Base-by-base conservation (phyloP, 2,329 filamentous ascomycete genomes). In the Aspergillus glaucus region DNA sequence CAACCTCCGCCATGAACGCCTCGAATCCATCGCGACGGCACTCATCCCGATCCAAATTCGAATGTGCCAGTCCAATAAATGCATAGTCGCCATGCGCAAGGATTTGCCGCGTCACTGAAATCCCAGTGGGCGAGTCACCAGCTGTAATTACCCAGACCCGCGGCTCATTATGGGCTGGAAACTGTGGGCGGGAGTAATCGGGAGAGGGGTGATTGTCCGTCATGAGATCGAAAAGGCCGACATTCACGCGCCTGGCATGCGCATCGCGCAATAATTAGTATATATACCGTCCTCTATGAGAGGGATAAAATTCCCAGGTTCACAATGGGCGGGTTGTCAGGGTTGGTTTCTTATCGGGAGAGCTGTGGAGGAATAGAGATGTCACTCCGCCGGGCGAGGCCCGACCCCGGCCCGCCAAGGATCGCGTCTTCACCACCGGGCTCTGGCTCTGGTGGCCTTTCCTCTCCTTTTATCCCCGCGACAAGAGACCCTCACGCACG, bases 141-240 rank as follows among this genome's bases (percentile, higher is more conserved):
- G 88, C 86, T 9, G 91, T 95, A 56, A 98, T 75, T 64, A 98
- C 84, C 93, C 93, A 97, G 62, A 92, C 88, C 62, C 92, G 85
- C 45, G 91, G 90, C 44, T 76, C 77, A 63, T 78, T 77, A 66
- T 83, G 80, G 26, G 75, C 71, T 39, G 81, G 81, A 57, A 83
- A 84, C 51, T 79, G 79, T 43, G 61, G 55, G 50, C 62, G 65
- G 51, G 62, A 58, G 53, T 55, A 57, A 51, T 66, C 63, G 55
- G 59, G 55, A 47, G 61, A 62, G 45, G 63, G 58, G 37, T 56
- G 56, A 52, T 64, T 67, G 50, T 71, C 66, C 57, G 62, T 61
- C 62, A 71, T 72, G 48, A 49, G 55, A 54, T 56, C 58, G 52
- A 48, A 30, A 30, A 30, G 50, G 55, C 53, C 55, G 51, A 50